Percentiles rank a stretch among this genome's conserved stretches.
These are phyloP conservation scores for Aspergillus sergii DNA, from an alignment of 2,329 filamentous ascomycete species.

Conservation along the genomic window DNA sequence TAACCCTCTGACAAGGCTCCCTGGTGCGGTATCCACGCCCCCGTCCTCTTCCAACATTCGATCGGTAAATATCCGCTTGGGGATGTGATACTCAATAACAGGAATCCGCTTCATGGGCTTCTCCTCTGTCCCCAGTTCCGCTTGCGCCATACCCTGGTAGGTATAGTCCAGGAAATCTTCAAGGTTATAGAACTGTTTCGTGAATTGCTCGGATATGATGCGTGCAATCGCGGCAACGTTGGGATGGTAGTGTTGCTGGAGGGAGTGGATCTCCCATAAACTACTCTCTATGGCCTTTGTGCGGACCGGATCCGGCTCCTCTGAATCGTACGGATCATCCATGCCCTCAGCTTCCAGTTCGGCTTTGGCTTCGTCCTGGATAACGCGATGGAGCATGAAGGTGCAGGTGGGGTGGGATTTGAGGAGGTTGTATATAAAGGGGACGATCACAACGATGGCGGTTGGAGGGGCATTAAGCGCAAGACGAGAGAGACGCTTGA, in stretches of 20 bases:
- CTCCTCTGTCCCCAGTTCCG: conserved; percentile 65
- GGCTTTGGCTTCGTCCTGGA: conserved; percentile 59
- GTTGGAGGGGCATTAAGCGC: conserved; percentile 86
- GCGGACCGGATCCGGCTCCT: conserved; percentile 79
- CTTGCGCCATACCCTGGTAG: conserved; percentile 75
- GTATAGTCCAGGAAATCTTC: conserved; percentile 97
- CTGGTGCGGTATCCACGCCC: conserved; percentile 41
- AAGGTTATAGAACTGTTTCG: conserved; percentile 90
- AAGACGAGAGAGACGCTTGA: conserved; percentile 87
- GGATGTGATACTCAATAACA: conserved; percentile 91
- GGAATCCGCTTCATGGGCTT: conserved; percentile 85
- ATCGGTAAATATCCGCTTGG: conserved; percentile 72
- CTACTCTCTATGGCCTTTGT: conserved; percentile 88
- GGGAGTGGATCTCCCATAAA: conserved; percentile 89
- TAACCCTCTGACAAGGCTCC: conserved; percentile 38
- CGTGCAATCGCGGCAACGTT: conserved; percentile 93
- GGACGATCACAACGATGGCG: conserved; percentile 84
- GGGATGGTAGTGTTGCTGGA: conserved; percentile 93
- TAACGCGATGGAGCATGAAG: conserved; percentile 89
- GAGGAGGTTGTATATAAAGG: conserved; percentile 94
- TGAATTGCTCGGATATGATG: conserved; percentile 95
- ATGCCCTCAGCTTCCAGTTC: conserved; percentile 63
- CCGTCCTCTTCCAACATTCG: conserved; percentile 44
- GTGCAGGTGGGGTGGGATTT: conserved; percentile 87
- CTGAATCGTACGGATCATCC: conserved; percentile 75